Evolutionary conservation across 2,329 filamentous ascomycete species (phyloP).

Genomic region (Trichoderma hamatum): DNA sequence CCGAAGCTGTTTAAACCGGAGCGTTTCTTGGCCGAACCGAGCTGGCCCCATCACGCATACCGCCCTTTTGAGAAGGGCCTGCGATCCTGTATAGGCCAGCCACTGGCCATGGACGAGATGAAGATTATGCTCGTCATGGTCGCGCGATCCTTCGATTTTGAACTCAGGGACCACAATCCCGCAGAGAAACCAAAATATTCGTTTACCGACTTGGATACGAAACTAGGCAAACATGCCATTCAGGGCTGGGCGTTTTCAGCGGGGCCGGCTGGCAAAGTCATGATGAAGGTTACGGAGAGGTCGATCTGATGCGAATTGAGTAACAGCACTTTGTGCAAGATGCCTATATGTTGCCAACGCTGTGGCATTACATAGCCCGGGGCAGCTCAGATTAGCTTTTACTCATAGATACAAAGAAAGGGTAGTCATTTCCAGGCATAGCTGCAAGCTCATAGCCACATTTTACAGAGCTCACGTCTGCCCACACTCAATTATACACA

Average conservation of each 20-base stretch:
- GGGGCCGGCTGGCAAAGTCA: background rate
- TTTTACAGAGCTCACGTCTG: too few species aligned
- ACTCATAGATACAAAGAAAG: too few species aligned
- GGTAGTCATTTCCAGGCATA: too few species aligned
- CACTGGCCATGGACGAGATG: background rate
- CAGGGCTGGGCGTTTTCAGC: background rate
- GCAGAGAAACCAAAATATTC: background rate
- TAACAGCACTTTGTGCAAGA: background rate
- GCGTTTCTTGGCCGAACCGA: background rate
- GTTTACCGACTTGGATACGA: background rate
- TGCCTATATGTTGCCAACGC: too few species aligned
- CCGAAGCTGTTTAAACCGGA: background rate
- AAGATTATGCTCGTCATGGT: background rate
- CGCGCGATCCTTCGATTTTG: background rate
- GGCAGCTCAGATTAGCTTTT: too few species aligned
- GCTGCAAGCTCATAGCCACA: too few species aligned
- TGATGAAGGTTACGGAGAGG: background rate
- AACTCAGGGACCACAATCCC: background rate
- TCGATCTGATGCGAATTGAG: background rate
- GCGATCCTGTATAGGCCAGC: background rate
- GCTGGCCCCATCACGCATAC: background rate
- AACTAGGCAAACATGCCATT: background rate
- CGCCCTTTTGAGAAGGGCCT: background rate
- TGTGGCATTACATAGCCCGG: background rate
- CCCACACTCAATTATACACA: too few species aligned